Base-by-base conservation (phyloP, 208 protist genomes). In the Lotmaria passim region DNA sequence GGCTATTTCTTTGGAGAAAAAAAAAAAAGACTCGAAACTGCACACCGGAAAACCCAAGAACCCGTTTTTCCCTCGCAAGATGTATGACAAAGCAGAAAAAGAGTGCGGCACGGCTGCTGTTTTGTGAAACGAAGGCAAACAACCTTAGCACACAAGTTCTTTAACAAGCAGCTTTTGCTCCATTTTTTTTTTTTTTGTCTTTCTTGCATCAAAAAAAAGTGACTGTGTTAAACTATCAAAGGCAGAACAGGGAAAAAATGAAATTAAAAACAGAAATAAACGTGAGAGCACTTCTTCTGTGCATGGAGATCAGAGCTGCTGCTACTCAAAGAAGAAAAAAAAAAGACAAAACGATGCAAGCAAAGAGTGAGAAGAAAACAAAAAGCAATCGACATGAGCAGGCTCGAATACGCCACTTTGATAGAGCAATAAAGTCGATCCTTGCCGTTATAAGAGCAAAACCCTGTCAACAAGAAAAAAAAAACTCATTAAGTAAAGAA, bases 251-350 rank as follows among this genome's bases (percentile, higher is more conserved):
- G 17, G 6, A 48, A 23, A n/a, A 48, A 48, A 23, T 21, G n/a
- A 48, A 48, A 48, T 48, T 24, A 48, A 48, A 15, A 48, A 48
- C 7, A 48, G n/a, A 48, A 48, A 23, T 6, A 48, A 48, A 48
- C 17, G 43, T 48, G 8, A 39, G 36, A 39, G 36, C 8, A 39
- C 12, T 39, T 6, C 36, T 39, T 6, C 21, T 15, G 0, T 36
- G 34, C 31, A 28, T 7, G 43, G 26, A 26, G 33, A 15, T 26
- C 10, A 60, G 4, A n/a, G n/a, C n/a, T n/a, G n/a, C n/a, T n/a
- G n/a, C n/a, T n/a, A n/a, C n/a, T n/a, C 30, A 30, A 17, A 30
- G 46, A n/a, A 19, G 7, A 6, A 33, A 12, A 62, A n/a, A n/a
- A 15, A 33, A 17, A 26, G 36, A n/a, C 7, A 60, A 24, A 10